phyloP scores from a whole-genome alignment of 2,329 filamentous ascomycete species.

The Neurospora sp. region DNA sequence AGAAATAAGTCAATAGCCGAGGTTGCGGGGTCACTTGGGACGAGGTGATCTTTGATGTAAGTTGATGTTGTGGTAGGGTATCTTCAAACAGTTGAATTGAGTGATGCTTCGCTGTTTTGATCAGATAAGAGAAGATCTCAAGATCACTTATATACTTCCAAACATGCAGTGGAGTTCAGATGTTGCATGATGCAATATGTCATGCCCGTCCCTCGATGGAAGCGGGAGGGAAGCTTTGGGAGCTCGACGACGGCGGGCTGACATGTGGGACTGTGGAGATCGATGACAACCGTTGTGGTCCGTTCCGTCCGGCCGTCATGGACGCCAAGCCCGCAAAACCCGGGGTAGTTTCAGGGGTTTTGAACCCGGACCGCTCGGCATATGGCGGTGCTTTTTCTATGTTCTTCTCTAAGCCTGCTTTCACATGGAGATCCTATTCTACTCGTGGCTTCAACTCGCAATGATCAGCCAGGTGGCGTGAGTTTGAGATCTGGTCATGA shows the following conservation, averaged over 20 bases:
- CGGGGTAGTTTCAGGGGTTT: background rate
- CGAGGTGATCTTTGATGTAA: background rate
- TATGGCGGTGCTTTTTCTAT: background rate
- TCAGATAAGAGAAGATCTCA: background rate
- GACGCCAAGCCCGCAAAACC: background rate
- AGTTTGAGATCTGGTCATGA: background rate
- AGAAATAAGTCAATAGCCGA: background rate
- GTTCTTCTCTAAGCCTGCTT: background rate
- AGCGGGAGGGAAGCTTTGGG: background rate
- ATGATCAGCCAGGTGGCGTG: background rate
- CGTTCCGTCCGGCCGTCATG: background rate
- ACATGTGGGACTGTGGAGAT: background rate
- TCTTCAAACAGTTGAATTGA: background rate
- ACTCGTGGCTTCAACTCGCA: background rate
- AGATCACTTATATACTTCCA: background rate
- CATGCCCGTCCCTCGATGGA: background rate
- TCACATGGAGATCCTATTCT: background rate
- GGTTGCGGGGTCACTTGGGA: background rate
- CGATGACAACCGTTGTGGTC: background rate
- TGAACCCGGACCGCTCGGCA: background rate
- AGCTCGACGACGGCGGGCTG: background rate
- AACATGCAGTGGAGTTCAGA: background rate
- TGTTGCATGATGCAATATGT: background rate
- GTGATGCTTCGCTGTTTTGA: background rate
- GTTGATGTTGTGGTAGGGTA: background rate